Evolutionary conservation across 2,329 filamentous ascomycete genomes (phyloP), one percentile per base, ranked within the genome.

Genomic region (Claviceps pazoutovae): DNA sequence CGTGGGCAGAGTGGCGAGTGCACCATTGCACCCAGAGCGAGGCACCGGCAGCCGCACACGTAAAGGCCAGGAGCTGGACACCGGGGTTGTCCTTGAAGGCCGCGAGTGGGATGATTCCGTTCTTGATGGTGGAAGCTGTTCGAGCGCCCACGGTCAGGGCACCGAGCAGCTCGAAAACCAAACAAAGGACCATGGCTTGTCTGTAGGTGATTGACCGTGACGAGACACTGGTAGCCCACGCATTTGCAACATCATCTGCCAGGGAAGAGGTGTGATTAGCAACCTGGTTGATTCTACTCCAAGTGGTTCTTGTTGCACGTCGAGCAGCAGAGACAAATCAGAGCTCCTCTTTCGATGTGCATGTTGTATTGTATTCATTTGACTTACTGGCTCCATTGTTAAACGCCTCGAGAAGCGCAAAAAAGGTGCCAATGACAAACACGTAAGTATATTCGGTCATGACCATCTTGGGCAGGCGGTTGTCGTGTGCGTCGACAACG

Each of bases 11-110:
- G 73, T 88, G 74, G 46, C 75, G 73, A 1, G 84, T 88, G 66
- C 84, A 88, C 83, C 83, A 88, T 83, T 87, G 88, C 46, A 88
- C 83, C 84, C 84, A 89, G 9, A 74, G 71, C 1, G 82, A 80
- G 48, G 83, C 81, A 58, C 74, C 83, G 16, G 80, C 80, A 0
- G 80, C 72, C 23, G 80, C 79, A 55, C 78, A 82, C 36, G 79
- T 76, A 61, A 84, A 83, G 51, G 82, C 82, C 48, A 86, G 73
- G 67, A 86, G 76, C 68, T 84, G 82, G 19, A 85, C 81, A 39
- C 77, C 78, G 38, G 82, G 76, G 59, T 85, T 76, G 53, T 68
- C 71, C 1, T 68, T 58, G 69, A 86, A 86, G 53, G 80, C 74
- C 0, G 62, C 54, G 62, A 67, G 71, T 50, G 81, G 80, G 55